These are phyloP conservation scores for Endogone sp. DNA, from an alignment of 192 early-diverging fungal genomes.

Conservation along the genomic window DNA sequence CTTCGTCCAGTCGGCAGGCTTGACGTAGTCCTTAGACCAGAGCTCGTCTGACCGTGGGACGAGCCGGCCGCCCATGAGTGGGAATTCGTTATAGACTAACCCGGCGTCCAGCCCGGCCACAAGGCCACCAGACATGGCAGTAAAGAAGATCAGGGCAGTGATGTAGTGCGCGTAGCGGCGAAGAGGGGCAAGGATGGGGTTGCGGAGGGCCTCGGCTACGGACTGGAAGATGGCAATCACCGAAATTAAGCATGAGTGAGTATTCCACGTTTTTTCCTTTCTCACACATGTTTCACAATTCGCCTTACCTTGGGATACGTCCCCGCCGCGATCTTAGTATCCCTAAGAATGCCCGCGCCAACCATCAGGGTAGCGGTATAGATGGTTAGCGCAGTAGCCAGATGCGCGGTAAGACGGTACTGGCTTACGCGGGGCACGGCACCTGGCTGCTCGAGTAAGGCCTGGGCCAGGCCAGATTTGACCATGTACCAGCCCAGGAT, in stretches of 20 bases:
- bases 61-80: slow-evolving; percentile 85
- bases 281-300: too few species aligned
- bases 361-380: slow-evolving; percentile 78
- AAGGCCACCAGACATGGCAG: slow-evolving; percentile 88
- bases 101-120: slow-evolving; percentile 98
- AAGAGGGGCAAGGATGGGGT: slow-evolving; percentile 57
- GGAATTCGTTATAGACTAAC: slow-evolving; percentile 96
- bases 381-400: slow-evolving; percentile 84
- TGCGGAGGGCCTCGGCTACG: slow-evolving; percentile 38
- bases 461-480: slow-evolving; percentile 81
- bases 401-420: slow-evolving; percentile 88
- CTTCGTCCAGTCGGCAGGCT: slow-evolving; percentile 40
- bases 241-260: too few species aligned
- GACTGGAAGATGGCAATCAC: slow-evolving; percentile 30
- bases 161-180: slow-evolving; percentile 56
- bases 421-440: slow-evolving; percentile 90
- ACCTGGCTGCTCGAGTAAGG: slow-evolving; percentile 71
- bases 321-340: slow-evolving; percentile 55
- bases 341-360: slow-evolving; percentile 74
- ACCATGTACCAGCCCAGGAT: slow-evolving; percentile 99
- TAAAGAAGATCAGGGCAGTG: slow-evolving; percentile 75
- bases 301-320: slow-evolving; percentile 28
- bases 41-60: slow-evolving; percentile 72
- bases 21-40: slow-evolving; percentile 43
- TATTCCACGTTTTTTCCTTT: too few species aligned